Conservation (phyloP, 441 rosid genomes). For the Pelargonium citronellum region DNA sequence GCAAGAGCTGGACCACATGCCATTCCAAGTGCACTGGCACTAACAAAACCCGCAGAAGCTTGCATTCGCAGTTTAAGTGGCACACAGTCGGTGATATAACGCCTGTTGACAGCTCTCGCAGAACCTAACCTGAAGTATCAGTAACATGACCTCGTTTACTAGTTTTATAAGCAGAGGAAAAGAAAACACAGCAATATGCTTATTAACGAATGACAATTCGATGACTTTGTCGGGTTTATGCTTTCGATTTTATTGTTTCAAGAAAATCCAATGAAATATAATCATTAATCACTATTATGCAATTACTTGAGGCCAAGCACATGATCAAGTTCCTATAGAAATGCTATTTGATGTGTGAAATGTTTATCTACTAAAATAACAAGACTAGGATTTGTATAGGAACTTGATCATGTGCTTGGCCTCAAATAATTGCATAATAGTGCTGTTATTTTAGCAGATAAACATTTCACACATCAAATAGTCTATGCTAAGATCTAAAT, state of each 20-base stretch:
- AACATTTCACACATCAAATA: not conserved
- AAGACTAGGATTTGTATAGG: too few relatives aligned
- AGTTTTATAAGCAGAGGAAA: not conserved
- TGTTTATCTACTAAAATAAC: too few relatives aligned
- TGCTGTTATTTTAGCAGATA: not conserved
- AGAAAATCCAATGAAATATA: not conserved
- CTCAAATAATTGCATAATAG: not conserved
- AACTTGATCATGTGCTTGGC: too few relatives aligned
- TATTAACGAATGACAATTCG: not conserved
- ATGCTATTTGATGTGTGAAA: too few relatives aligned
- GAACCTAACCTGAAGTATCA: slow-evolving; percentile 46
- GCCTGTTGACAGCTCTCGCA: slow-evolving; percentile 51
- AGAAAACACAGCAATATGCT: not conserved
- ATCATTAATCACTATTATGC: not conserved
- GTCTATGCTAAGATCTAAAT: not conserved
- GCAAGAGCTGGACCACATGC: slow-evolving; percentile 59
- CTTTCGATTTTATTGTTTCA: not conserved
- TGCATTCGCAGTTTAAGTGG: slow-evolving; percentile 41
- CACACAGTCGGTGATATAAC: slow-evolving; percentile 50
- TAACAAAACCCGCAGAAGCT: slow-evolving; percentile 53
- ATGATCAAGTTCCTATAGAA: not conserved
- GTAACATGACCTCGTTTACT: not conserved
- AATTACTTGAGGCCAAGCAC: not conserved
- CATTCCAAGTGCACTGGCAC: slow-evolving; percentile 60
- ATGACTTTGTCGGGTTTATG: not conserved